Conservation (phyloP, 192 early-diverging fungal species). For the Gaertneriomyces semiglobifer region DNA sequence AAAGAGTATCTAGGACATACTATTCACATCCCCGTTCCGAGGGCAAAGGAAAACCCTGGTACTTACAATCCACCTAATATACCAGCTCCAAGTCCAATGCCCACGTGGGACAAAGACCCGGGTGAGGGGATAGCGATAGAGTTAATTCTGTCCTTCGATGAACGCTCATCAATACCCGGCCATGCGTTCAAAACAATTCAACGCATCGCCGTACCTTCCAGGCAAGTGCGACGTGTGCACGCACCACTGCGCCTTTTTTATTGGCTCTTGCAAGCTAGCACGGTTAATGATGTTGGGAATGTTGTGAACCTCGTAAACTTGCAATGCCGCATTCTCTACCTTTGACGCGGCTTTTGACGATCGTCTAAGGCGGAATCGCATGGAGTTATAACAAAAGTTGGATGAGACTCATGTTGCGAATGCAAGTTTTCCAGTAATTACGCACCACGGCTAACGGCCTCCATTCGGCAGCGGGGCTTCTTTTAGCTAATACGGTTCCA, state of each 20-base stretch:
- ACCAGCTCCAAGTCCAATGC: constrained; percentile 31
- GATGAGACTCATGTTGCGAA: no score
- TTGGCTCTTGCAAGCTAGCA: constrained; percentile 7
- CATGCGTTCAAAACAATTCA: neutral
- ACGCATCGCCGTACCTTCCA: constrained; percentile 14
- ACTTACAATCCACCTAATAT: constrained; percentile 31
- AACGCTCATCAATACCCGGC: neutral
- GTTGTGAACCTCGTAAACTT: neutral
- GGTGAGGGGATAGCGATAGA: constrained; percentile 14
- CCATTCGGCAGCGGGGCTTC: no score
- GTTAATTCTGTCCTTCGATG: constrained; percentile 20
- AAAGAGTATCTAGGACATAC: constrained; percentile 6
- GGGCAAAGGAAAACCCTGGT: neutral
- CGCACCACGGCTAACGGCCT: no score
- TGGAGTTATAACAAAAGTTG: no score
- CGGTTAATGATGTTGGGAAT: constrained; percentile 2
- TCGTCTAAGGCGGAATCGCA: neutral
- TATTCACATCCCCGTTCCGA: neutral
- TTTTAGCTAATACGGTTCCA: no score
- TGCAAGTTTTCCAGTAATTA: no score
- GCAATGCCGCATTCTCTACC: neutral
- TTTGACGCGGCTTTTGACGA: constrained; percentile 13
- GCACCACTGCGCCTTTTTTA: constrained; percentile 37
- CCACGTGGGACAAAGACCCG: constrained; percentile 23
- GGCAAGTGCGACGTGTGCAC: constrained; percentile 27